These are phyloP conservation scores for Ephemerocybe angulata DNA, from an alignment of 768 basidiomycete genomes.

Conservation along the genomic window DNA sequence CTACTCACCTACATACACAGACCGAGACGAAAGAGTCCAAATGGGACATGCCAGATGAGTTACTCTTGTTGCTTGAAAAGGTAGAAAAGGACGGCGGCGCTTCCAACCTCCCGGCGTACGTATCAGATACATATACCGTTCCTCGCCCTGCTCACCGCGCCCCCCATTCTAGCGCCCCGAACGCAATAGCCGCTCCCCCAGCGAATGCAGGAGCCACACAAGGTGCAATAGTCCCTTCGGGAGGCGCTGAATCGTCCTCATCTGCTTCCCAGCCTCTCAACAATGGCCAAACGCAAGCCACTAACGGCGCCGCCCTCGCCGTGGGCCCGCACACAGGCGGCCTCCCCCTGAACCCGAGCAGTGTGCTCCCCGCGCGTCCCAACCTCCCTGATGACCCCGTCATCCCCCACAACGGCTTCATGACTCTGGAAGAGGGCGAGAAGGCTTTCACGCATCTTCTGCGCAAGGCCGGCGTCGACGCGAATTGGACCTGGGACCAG, in stretches of 20 bases:
- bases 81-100: slow-evolving; percentile 72
- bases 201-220: slow-evolving; percentile 41
- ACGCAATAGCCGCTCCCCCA: slow-evolving; percentile 36
- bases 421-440: slow-evolving; percentile 85
- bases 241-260: slow-evolving; percentile 49
- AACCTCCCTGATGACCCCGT: slow-evolving; percentile 83
- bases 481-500: slow-evolving; percentile 96
- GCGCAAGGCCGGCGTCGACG: slow-evolving; percentile 85
- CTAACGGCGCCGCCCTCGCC: slow-evolving; percentile 24
- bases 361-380: slow-evolving; percentile 67
- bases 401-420: slow-evolving; percentile 87
- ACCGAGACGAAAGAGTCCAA: slow-evolving; percentile 88
- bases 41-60: slow-evolving; percentile 97
- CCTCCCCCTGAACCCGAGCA: slow-evolving; percentile 58
- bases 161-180: slow-evolving; percentile 15
- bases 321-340: slow-evolving; percentile 49
- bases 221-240: slow-evolving; percentile 53
- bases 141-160: background rate
- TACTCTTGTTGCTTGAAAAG: slow-evolving; percentile 77
- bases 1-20: slow-evolving; percentile 32
- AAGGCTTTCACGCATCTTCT: slow-evolving; percentile 91
- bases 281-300: slow-evolving; percentile 45
- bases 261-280: slow-evolving; percentile 36
- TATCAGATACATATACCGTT: background rate
- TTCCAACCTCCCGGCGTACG: slow-evolving; percentile 24